A percentile compares a stretch with the other conserved stretches of the same genome.
phyloP scores from a whole-genome alignment of 2,329 filamentous ascomycete species.

The Penicillium rolfsii region DNA sequence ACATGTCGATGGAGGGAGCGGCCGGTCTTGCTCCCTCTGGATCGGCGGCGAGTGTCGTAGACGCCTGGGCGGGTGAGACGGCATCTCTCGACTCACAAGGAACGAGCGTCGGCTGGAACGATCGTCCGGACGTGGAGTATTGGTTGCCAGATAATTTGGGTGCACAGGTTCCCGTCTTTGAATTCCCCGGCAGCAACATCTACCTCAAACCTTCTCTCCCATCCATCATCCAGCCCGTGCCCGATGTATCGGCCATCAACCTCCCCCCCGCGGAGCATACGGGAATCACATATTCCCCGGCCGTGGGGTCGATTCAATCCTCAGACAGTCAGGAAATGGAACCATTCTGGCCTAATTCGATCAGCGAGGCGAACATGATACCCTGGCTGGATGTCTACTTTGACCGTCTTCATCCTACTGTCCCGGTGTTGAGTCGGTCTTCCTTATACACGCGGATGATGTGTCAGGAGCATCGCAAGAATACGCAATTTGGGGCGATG shows the following conservation, averaged over 20 bases:
- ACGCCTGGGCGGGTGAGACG: slow-evolving; percentile 30
- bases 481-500: slow-evolving; percentile 51
- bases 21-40: slow-evolving; percentile 24
- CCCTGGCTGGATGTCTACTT: slow-evolving; percentile 51
- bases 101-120: slow-evolving; percentile 33
- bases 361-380: slow-evolving; percentile 47
- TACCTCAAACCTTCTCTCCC: slow-evolving; percentile 42
- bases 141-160: slow-evolving; percentile 42
- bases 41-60: slow-evolving; percentile 24
- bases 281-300: slow-evolving; percentile 27
- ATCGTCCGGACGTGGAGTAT: slow-evolving; percentile 38
- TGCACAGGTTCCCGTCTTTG: slow-evolving; percentile 38
- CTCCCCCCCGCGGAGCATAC: slow-evolving; percentile 25
- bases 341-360: slow-evolving; percentile 44
- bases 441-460: slow-evolving; percentile 49
- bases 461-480: slow-evolving; percentile 47
- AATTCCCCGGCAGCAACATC: slow-evolving; percentile 41
- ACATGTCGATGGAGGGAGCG: slow-evolving; percentile 29
- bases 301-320: slow-evolving; percentile 23
- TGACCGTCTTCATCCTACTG: slow-evolving; percentile 48
- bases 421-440: slow-evolving; percentile 47
- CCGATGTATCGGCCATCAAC: slow-evolving; percentile 27
- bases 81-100: slow-evolving; percentile 28
- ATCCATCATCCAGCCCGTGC: slow-evolving; percentile 35
- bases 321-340: slow-evolving; percentile 27